Evolutionary conservation across 179 eudicot species (phyloP).

Genomic region (Amaranthus tricolor): DNA sequence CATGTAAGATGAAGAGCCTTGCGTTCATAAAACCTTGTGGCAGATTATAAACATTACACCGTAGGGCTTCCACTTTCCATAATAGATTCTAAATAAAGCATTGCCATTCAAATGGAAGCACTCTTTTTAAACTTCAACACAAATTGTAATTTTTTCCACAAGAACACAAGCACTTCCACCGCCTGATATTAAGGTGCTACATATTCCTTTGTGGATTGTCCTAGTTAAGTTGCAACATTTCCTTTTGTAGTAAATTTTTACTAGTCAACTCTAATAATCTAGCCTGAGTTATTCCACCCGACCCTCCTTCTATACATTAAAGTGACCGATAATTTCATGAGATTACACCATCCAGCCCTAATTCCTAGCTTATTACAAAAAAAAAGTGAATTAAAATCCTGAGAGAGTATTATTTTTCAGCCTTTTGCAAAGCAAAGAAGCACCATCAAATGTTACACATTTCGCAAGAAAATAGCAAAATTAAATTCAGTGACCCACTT

Average conservation of each 20-base stretch:
- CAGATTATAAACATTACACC: background rate
- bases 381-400: no score
- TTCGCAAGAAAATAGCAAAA: background rate
- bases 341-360: no score
- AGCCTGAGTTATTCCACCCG: no score
- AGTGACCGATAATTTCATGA: no score
- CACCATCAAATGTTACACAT: background rate
- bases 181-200: no score
- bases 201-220: no score
- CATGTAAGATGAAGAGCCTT: background rate
- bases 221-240: no score
- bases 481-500: background rate
- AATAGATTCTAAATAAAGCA: background rate
- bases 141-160: background rate
- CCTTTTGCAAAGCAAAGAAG: background rate
- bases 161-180: no score
- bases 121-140: background rate
- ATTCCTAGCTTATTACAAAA: no score
- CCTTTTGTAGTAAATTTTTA: no score
- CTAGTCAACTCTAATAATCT: no score
- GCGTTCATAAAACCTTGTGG: background rate
- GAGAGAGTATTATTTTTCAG: background rate
- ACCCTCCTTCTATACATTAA: no score
- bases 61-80: background rate
- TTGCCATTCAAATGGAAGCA: conserved; percentile 6